Conservation (phyloP, 306 rosid genomes). For the Cucurbita argyrosperma region DNA sequence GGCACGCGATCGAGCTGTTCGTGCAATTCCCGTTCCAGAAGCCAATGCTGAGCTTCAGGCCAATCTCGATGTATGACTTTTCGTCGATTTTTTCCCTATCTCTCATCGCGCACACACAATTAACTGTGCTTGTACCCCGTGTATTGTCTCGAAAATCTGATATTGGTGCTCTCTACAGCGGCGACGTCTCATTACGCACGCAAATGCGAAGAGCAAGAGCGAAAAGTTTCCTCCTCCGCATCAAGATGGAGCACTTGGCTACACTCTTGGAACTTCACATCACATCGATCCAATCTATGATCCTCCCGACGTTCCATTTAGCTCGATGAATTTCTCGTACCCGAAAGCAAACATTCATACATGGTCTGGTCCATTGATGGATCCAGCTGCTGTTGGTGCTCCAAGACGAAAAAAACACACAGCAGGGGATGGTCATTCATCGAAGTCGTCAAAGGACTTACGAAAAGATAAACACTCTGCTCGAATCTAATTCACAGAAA, state of each 20-base stretch:
- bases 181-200: constrained; percentile 77
- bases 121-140: not conserved
- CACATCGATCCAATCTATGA: constrained; percentile 76
- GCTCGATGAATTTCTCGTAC: constrained; percentile 67
- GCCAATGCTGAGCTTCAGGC: constrained; percentile 94
- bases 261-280: constrained; percentile 75
- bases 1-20: constrained; percentile 57
- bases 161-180: constrained; percentile 32
- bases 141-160: not conserved
- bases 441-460: constrained; percentile 40
- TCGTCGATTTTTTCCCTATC: constrained; percentile 4
- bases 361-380: constrained; percentile 94
- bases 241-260: constrained; percentile 93
- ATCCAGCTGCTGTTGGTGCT: constrained; percentile 42
- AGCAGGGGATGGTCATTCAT: constrained; percentile 38
- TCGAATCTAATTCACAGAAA: constrained; percentile 13
- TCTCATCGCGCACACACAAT: not conserved
- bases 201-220: constrained; percentile 97
- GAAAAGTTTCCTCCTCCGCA: constrained; percentile 99
- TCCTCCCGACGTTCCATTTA: constrained; percentile 82
- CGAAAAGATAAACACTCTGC: constrained; percentile 19
- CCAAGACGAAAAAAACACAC: constrained; percentile 72
- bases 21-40: constrained; percentile 77
- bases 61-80: constrained; percentile 67
- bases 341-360: constrained; percentile 69